These are phyloP conservation scores for Coniophora puteana DNA, from an alignment of 1,284 basidiomycete species.

Conservation along the genomic window DNA sequence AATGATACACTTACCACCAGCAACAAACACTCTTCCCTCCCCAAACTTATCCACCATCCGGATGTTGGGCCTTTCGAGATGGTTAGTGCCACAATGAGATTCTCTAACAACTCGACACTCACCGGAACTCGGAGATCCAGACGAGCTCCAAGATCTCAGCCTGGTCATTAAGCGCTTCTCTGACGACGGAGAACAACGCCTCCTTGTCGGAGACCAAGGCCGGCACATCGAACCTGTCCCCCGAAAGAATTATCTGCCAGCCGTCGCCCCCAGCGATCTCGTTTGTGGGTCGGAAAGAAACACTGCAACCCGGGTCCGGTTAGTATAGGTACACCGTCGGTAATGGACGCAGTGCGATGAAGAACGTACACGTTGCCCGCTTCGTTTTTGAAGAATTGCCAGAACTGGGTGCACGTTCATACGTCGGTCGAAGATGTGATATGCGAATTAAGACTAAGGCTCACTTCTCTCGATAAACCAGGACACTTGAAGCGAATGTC, in stretches of 20 bases:
- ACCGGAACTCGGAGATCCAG: constrained; percentile 23
- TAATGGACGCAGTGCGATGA: constrained; percentile 5
- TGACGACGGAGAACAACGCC: constrained; percentile 9
- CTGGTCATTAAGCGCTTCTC: constrained; percentile 11
- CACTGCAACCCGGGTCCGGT: background rate
- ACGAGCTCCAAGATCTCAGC: constrained; percentile 12
- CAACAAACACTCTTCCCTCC: constrained; percentile 32
- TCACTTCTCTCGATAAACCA: constrained; percentile 2
- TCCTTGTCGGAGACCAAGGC: background rate
- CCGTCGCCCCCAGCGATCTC: constrained; percentile 8
- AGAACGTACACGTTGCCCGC: background rate
- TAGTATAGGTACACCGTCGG: background rate
- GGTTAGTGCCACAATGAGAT: background rate
- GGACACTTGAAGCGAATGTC: constrained; percentile 14
- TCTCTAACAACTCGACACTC: constrained; percentile 3
- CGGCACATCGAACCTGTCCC: background rate
- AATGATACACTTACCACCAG: constrained; percentile 29
- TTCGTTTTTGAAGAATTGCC: constrained; percentile 9
- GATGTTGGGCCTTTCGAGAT: constrained; percentile 31
- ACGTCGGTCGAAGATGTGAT: background rate
- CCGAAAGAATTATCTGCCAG: constrained; percentile 2
- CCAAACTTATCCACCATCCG: constrained; percentile 33
- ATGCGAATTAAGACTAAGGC: background rate
- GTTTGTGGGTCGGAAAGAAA: constrained; percentile 12
- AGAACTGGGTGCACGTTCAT: constrained; percentile 25